These are phyloP conservation scores for Mortierella sp. DNA, from an alignment of 371 early-diverging fungal species.

Conservation along the genomic window DNA sequence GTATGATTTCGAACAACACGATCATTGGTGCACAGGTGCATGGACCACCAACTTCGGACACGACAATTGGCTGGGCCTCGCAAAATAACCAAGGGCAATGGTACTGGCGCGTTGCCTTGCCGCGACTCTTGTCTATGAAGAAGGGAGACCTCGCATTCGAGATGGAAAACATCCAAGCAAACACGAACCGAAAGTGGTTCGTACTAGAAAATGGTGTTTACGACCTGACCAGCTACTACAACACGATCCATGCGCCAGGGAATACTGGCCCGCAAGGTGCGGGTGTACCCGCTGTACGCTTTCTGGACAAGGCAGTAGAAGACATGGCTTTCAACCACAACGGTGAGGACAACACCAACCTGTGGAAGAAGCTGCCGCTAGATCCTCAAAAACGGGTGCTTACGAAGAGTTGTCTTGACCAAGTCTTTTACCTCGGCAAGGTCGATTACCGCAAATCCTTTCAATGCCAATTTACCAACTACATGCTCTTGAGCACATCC, in stretches of 20 bases:
- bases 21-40: constrained; percentile 36
- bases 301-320: constrained; percentile 55
- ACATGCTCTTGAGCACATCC: constrained; percentile 85
- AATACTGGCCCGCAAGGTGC: constrained; percentile 53
- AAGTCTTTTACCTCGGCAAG: constrained; percentile 88
- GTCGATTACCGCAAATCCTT: constrained; percentile 88
- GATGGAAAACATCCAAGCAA: constrained; percentile 42
- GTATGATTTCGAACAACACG: constrained; percentile 34
- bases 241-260: constrained; percentile 44
- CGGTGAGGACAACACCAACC: constrained; percentile 59
- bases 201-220: constrained; percentile 75
- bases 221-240: constrained; percentile 68
- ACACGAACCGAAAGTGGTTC: constrained; percentile 65
- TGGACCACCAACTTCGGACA: constrained; percentile 47
- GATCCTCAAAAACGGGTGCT: constrained; percentile 67
- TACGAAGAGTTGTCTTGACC: constrained; percentile 78
- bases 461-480: constrained; percentile 89
- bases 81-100: constrained; percentile 48
- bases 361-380: constrained; percentile 68
- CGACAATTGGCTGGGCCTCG: constrained; percentile 38
- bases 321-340: constrained; percentile 73
- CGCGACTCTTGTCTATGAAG: constrained; percentile 49
- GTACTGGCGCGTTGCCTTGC: constrained; percentile 45
- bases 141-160: constrained; percentile 63
- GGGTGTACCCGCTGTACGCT: constrained; percentile 64